A percentile compares a stretch with the other conserved stretches of the same genome.
These are phyloP conservation scores for Phytopythium sindhum DNA, from an alignment of 352 stramenopile genomes.

Conservation along the genomic window DNA sequence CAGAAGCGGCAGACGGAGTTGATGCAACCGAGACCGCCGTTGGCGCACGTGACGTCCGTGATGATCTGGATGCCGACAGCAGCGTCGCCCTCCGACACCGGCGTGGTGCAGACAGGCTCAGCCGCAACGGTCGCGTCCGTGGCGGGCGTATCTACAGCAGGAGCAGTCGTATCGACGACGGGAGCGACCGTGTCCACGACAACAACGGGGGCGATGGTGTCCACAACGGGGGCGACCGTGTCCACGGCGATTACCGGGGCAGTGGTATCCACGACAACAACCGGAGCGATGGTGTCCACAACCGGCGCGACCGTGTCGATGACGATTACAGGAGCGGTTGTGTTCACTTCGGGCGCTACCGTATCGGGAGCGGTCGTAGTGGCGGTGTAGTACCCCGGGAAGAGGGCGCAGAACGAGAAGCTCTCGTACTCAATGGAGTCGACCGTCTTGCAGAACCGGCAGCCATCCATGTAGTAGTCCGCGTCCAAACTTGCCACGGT, in stretches of 20 bases:
- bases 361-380: not conserved
- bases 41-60: conserved; percentile 19
- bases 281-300: not conserved
- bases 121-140: not conserved
- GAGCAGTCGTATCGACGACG: not conserved
- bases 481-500: conserved; percentile 5
- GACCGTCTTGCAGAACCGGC: conserved; percentile 19
- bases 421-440: conserved; percentile 11
- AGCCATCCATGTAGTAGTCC: conserved; percentile 15
- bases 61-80: conserved; percentile 22
- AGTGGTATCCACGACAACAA: not conserved
- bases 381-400: conserved; percentile 4
- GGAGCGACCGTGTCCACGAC: not conserved
- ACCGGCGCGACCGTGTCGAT: not conserved
- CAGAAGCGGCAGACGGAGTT: conserved; percentile 22
- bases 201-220: not conserved
- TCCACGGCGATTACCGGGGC: not conserved
- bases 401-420: conserved; percentile 11
- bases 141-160: not conserved
- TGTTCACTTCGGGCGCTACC: not conserved
- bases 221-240: not conserved
- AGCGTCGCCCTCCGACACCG: conserved; percentile 17
- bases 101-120: conserved; percentile 4
- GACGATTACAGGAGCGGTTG: not conserved
- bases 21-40: conserved; percentile 25